Conservation (phyloP, 1,139 yeast species). For the Saccharomyces hybrid region DNA sequence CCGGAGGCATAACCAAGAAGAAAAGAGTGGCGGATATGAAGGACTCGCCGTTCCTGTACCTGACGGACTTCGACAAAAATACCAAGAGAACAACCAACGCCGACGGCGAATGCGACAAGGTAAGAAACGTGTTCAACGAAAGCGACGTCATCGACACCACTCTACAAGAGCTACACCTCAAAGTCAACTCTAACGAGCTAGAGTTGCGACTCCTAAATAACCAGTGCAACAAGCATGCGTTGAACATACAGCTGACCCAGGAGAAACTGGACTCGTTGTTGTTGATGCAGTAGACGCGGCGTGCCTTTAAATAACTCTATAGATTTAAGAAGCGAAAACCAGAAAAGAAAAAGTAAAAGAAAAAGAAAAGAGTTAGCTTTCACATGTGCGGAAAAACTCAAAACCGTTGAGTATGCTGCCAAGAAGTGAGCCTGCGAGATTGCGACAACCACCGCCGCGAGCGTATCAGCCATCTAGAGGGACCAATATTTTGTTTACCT, state of each 20-base stretch:
- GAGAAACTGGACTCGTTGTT: conserved; percentile 16
- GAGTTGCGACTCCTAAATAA: conserved; percentile 22
- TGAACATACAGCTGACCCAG: conserved; percentile 11
- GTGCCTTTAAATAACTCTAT: not conserved
- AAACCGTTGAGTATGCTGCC: too few relatives aligned
- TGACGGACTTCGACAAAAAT: conserved; percentile 16
- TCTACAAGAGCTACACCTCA: conserved; percentile 17
- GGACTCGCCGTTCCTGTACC: conserved; percentile 20
- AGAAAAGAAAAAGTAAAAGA: not conserved
- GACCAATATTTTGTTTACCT: too few relatives aligned
- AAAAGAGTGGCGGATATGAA: conserved; percentile 9
- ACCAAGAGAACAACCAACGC: conserved; percentile 6
- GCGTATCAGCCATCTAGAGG: too few relatives aligned
- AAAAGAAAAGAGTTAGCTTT: not conserved
- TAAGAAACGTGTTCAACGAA: conserved; percentile 16
- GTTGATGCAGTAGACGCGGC: conserved; percentile 1
- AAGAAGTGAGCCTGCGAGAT: too few relatives aligned
- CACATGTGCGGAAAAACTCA: too few relatives aligned
- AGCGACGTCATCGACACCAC: conserved; percentile 18
- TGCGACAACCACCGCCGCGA: too few relatives aligned
- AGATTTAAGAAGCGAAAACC: not conserved
- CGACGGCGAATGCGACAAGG: conserved; percentile 11
- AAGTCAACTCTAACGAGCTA: conserved; percentile 17
- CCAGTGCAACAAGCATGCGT: conserved; percentile 19
- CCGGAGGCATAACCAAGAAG: not conserved